These are phyloP conservation scores for Naematelia aurantialba DNA, from an alignment of 768 basidiomycete species.

Conservation along the genomic window DNA sequence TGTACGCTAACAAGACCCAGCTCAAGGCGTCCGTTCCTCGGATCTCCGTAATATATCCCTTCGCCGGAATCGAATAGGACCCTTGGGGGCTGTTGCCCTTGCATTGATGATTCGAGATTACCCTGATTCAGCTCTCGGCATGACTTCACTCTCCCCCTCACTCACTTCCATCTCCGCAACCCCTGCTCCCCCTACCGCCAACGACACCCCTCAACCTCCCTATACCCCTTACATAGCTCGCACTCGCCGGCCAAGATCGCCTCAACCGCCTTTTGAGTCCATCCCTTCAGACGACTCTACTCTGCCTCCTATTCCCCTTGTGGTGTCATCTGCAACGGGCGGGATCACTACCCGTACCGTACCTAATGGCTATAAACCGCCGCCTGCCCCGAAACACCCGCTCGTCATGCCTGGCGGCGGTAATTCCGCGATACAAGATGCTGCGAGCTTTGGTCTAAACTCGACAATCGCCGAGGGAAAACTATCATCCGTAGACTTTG, in stretches of 20 bases:
- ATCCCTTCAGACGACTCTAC: slow-evolving; percentile 16
- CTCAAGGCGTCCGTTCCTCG: slow-evolving; percentile 76
- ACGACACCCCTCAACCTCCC: slow-evolving; percentile 26
- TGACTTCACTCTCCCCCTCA: slow-evolving; percentile 41
- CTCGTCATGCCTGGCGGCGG: slow-evolving; percentile 49
- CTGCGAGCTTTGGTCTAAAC: slow-evolving; percentile 51
- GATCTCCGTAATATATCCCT: slow-evolving; percentile 83
- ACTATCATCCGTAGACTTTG: slow-evolving; percentile 23
- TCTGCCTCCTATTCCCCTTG: slow-evolving; percentile 35
- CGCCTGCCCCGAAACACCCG: slow-evolving; percentile 57
- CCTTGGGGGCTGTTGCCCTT: slow-evolving; percentile 80
- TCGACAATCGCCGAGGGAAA: slow-evolving; percentile 24
- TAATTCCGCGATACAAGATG: slow-evolving; percentile 53
- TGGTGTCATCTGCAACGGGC: slow-evolving; percentile 27
- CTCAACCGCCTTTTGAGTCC: slow-evolving; percentile 11
- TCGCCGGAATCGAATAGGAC: slow-evolving; percentile 78
- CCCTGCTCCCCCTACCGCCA: background rate
- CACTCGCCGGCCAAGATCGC: slow-evolving; percentile 15
- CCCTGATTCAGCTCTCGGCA: slow-evolving; percentile 62
- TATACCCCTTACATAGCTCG: slow-evolving; percentile 47
- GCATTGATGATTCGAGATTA: slow-evolving; percentile 97
- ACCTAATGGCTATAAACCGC: slow-evolving; percentile 53
- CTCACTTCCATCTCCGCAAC: slow-evolving; percentile 28
- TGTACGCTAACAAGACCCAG: slow-evolving; percentile 51
- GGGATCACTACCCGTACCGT: slow-evolving; percentile 37